phyloP scores from a whole-genome alignment of 805 yeast species.

The Brettanomyces naardenensis region DNA sequence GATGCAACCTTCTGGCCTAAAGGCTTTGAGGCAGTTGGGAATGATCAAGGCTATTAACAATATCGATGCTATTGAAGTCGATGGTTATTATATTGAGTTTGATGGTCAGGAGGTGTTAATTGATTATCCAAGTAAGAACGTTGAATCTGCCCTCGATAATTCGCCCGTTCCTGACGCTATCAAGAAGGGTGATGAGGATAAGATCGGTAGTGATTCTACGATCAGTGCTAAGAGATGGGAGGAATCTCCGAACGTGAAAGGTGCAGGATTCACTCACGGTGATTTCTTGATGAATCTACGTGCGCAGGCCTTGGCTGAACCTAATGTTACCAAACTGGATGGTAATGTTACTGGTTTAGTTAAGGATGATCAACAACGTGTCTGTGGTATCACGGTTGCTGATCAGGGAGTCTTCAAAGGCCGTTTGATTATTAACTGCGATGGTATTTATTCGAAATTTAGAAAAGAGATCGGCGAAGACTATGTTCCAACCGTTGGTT shows the following conservation, averaged over 20 bases:
- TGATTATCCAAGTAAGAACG: constrained; percentile 64
- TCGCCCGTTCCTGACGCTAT: constrained; percentile 45
- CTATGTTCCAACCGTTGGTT: constrained; percentile 60
- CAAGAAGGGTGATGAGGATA: constrained; percentile 49
- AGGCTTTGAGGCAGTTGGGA: constrained; percentile 75
- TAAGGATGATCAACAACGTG: constrained; percentile 43
- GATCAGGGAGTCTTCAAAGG: constrained; percentile 43
- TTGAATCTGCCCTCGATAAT: constrained; percentile 36
- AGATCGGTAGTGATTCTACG: constrained; percentile 40
- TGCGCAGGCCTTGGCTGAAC: constrained; percentile 54
- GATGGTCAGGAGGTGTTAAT: constrained; percentile 49
- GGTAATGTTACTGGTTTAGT: constrained; percentile 74
- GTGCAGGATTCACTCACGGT: constrained; percentile 93
- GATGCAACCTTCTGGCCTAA: constrained; percentile 94
- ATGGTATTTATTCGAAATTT: constrained; percentile 91
- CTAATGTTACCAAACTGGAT: constrained; percentile 70
- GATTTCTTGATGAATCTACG: constrained; percentile 75
- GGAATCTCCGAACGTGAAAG: constrained; percentile 47
- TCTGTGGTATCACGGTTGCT: constrained; percentile 68
- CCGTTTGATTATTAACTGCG: constrained; percentile 70
- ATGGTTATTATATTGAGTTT: constrained; percentile 77
- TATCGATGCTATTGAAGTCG: constrained; percentile 68
- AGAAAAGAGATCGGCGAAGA: constrained; percentile 62
- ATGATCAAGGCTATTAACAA: constrained; percentile 67
- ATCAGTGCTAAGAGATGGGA: constrained; percentile 49